Evolutionary conservation across 768 basidiomycete genomes (phyloP).

Genomic region (Auricularia auricula-judae): DNA sequence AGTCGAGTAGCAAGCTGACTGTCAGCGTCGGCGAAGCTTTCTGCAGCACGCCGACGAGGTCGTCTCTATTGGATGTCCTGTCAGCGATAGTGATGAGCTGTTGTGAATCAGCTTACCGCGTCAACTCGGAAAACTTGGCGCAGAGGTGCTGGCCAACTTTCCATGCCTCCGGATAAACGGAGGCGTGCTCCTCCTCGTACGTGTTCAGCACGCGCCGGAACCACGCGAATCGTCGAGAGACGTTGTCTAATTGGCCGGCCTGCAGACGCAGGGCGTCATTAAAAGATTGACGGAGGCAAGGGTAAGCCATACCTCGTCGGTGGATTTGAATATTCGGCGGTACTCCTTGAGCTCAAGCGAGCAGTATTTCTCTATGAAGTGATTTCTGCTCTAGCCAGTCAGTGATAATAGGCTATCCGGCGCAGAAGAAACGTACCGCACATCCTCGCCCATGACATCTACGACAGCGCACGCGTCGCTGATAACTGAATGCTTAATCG

Average conservation of each 20-base stretch:
- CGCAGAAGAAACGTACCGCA: constrained; percentile 32
- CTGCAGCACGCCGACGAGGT: constrained; percentile 68
- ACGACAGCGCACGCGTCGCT: constrained; percentile 80
- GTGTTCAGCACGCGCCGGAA: constrained; percentile 75
- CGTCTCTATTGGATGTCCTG: constrained; percentile 45
- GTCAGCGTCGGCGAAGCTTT: constrained; percentile 65
- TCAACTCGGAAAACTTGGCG: constrained; percentile 82
- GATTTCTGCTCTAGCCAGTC: constrained; percentile 22
- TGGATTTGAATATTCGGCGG: constrained; percentile 84
- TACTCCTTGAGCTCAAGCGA: constrained; percentile 90
- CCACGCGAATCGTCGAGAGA: constrained; percentile 90
- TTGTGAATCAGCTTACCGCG: constrained; percentile 41
- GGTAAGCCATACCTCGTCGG: constrained; percentile 55
- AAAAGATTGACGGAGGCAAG: background rate
- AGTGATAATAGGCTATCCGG: background rate
- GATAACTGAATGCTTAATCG: constrained; percentile 52
- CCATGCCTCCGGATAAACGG: constrained; percentile 81
- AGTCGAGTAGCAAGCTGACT: constrained; percentile 73
- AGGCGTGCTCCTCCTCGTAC: constrained; percentile 79
- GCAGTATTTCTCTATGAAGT: constrained; percentile 81
- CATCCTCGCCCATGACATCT: constrained; percentile 80
- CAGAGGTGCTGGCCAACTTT: constrained; percentile 71
- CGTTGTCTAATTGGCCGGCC: constrained; percentile 90
- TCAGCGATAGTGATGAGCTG: background rate
- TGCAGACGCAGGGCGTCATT: constrained; percentile 5